Conservation (phyloP, 768 basidiomycete species). For the Boletus fagicola region DNA sequence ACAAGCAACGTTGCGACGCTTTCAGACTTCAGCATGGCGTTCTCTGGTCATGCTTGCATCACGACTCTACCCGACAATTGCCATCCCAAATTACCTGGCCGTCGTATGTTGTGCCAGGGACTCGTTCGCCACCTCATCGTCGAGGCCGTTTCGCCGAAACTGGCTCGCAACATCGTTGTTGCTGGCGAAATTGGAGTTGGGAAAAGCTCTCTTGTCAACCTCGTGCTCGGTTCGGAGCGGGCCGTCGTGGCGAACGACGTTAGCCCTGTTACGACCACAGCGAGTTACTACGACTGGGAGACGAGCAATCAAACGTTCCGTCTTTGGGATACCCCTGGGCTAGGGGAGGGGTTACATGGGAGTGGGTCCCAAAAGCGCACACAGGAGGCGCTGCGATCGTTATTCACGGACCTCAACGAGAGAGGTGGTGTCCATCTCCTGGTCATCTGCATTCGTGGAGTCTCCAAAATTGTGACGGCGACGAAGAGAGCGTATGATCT, state of each 20-base stretch:
- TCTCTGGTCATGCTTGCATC: slow-evolving; percentile 28
- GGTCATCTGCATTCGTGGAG: slow-evolving; percentile 28
- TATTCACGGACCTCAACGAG: slow-evolving; percentile 24
- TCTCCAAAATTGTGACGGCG: slow-evolving; percentile 13
- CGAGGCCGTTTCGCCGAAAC: slow-evolving; percentile 20
- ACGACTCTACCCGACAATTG: slow-evolving; percentile 22
- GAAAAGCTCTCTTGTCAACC: slow-evolving; percentile 30
- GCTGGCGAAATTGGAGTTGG: slow-evolving; percentile 29
- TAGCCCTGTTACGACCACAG: slow-evolving; percentile 16
- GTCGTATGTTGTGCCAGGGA: slow-evolving; percentile 16
- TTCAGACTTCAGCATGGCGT: slow-evolving; percentile 31
- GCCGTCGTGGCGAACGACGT: slow-evolving; percentile 18
- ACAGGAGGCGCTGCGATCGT: slow-evolving; percentile 18
- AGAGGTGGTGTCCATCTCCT: slow-evolving; percentile 25
- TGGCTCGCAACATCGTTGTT: slow-evolving; percentile 25
- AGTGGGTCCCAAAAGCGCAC: slow-evolving; percentile 17
- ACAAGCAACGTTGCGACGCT: slow-evolving; percentile 30
- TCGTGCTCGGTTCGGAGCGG: slow-evolving; percentile 24
- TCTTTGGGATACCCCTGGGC: slow-evolving; percentile 33
- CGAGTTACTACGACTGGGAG: slow-evolving; percentile 16
- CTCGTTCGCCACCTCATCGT: slow-evolving; percentile 16
- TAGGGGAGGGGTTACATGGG: slow-evolving; percentile 25
- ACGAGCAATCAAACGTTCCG: slow-evolving; percentile 11
- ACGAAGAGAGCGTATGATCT: slow-evolving; percentile 21
- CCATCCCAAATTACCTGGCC: slow-evolving; percentile 21